Conservation (phyloP, 225 moss, liverwort and hornwort species). For the Polytrichum commune region DNA sequence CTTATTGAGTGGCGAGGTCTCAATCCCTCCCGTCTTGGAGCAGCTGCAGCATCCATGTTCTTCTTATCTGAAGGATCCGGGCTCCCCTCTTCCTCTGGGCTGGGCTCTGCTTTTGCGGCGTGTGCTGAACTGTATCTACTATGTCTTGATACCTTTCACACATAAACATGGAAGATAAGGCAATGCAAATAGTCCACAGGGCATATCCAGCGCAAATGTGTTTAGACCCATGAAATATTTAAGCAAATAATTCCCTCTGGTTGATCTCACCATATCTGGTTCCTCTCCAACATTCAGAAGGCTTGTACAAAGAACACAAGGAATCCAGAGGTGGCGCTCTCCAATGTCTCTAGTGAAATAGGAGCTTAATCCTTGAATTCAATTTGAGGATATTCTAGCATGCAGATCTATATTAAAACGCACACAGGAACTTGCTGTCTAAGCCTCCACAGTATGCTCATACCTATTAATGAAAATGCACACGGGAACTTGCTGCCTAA, state of each 20-base stretch:
- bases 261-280: too few species aligned
- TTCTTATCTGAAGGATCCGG: constrained; percentile 59
- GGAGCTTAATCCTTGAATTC: too few species aligned
- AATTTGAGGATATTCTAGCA: too few species aligned
- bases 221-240: too few species aligned
- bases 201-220: background rate
- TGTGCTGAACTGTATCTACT: constrained; percentile 41
- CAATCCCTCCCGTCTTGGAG: constrained; percentile 72
- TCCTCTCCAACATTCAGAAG: background rate
- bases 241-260: too few species aligned
- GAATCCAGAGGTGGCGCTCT: background rate
- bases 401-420: too few species aligned
- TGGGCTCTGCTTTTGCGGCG: constrained; percentile 38
- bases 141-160: constrained; percentile 43
- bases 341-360: too few species aligned
- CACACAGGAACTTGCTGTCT: too few species aligned
- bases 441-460: too few species aligned
- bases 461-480: too few species aligned
- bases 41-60: constrained; percentile 44
- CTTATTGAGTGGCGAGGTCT: constrained; percentile 60
- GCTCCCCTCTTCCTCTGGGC: constrained; percentile 62
- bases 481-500: too few species aligned
- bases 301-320: background rate
- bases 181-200: background rate
- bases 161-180: background rate